A percentile compares a stretch with the other conserved stretches of the same genome.
phyloP scores from a whole-genome alignment of 2,329 filamentous ascomycete genomes.

The Cryphonectria naterciae region DNA sequence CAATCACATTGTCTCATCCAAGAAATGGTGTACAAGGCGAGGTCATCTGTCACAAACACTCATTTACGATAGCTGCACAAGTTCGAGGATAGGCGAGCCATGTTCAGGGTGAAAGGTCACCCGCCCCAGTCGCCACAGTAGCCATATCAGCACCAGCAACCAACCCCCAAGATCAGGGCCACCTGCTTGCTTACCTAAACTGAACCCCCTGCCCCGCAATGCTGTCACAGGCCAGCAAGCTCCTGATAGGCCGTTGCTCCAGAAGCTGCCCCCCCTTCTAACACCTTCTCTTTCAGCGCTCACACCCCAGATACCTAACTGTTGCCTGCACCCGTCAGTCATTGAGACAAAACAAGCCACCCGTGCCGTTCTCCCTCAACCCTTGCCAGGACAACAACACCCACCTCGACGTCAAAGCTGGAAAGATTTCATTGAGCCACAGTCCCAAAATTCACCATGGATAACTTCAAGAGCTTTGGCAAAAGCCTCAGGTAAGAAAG shows the following conservation, averaged over 20 bases:
- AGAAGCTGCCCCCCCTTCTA: conserved; percentile 3
- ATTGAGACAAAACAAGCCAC: conserved; percentile 18
- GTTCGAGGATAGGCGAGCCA: neutral
- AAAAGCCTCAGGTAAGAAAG: conserved; percentile 58
- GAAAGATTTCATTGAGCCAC: neutral
- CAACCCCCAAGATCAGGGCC: neutral
- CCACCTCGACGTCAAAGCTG: neutral
- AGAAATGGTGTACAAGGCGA: neutral
- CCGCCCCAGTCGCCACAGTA: neutral
- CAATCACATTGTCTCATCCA: neutral
- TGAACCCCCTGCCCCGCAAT: conserved; percentile 1
- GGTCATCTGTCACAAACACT: neutral
- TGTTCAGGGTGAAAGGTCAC: neutral
- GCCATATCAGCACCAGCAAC: neutral
- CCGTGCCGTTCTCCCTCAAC: conserved; percentile 5
- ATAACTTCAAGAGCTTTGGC: conserved; percentile 61
- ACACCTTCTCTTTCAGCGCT: conserved; percentile 3
- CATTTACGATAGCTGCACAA: neutral
- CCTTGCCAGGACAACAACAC: neutral
- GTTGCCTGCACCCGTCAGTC: neutral
- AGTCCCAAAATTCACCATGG: conserved; percentile 46
- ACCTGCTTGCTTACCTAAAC: conserved; percentile 20
- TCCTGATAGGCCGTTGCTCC: conserved; percentile 11
- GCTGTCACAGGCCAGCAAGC: conserved; percentile 15
- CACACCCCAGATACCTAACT: neutral